These are phyloP conservation scores for Lagenidium giganteum DNA, from an alignment of 352 stramenopile species.

Conservation along the genomic window DNA sequence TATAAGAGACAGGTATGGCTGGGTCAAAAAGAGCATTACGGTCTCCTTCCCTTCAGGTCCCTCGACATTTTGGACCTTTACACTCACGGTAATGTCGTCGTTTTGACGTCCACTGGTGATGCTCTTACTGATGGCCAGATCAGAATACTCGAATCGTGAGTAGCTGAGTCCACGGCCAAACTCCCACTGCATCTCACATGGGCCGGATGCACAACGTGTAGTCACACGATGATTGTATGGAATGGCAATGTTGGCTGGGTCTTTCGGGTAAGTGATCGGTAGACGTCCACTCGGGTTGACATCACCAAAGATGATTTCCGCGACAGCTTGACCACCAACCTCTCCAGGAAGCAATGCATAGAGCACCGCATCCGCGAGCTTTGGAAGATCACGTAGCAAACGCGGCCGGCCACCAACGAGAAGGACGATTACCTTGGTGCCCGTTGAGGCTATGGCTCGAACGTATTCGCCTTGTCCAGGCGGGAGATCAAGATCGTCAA, in stretches of 20 bases:
- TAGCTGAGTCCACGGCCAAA: slow-evolving; percentile 80
- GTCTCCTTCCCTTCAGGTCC: slow-evolving; percentile 17
- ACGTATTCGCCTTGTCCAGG: slow-evolving; percentile 41
- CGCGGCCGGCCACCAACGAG: slow-evolving; percentile 52
- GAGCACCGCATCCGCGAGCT: slow-evolving; percentile 34
- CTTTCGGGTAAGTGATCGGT: slow-evolving; percentile 64
- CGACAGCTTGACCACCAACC: slow-evolving; percentile 42
- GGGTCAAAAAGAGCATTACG: slow-evolving; percentile 27
- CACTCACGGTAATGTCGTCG: slow-evolving; percentile 15
- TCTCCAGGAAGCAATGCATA: slow-evolving; percentile 50
- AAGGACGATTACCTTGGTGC: slow-evolving; percentile 52
- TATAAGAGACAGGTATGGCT: too few species aligned
- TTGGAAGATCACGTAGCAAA: slow-evolving; percentile 25
- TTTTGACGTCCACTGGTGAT: slow-evolving; percentile 9
- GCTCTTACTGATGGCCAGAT: slow-evolving; percentile 28
- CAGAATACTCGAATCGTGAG: slow-evolving; percentile 52
- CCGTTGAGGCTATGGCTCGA: slow-evolving; percentile 20
- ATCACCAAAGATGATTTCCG: slow-evolving; percentile 42
- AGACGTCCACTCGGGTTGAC: slow-evolving; percentile 52
- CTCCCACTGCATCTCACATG: slow-evolving; percentile 53
- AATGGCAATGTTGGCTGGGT: slow-evolving; percentile 41
- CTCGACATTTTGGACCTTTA: slow-evolving; percentile 30
- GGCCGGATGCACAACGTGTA: slow-evolving; percentile 15
- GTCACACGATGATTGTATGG: slow-evolving; percentile 31
- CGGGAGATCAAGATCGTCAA: slow-evolving; percentile 37